phyloP scores from a whole-genome alignment of 2,329 filamentous ascomycete genomes.

The Aspergillus tubingensis region DNA sequence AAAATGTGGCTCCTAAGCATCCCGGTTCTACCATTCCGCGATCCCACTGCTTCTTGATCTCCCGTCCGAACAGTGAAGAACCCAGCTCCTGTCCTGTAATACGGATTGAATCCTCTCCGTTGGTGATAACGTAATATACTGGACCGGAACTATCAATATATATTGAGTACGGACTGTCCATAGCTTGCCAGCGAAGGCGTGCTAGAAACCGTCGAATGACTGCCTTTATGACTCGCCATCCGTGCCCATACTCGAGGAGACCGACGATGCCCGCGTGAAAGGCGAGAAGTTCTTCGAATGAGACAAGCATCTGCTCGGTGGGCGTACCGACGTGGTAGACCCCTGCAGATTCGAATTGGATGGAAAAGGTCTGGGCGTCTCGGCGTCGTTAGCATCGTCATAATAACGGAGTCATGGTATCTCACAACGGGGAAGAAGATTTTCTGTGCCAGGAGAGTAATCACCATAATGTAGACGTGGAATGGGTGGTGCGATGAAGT shows the following conservation, averaged over 20 bases:
- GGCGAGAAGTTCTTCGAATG: background rate
- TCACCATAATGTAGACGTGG: too few species aligned
- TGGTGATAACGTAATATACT: background rate
- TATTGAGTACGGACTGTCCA: background rate
- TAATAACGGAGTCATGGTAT: too few species aligned
- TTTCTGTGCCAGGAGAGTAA: too few species aligned
- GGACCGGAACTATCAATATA: background rate
- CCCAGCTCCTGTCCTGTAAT: background rate
- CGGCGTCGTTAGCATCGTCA: too few species aligned
- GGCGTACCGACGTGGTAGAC: background rate
- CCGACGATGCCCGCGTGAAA: background rate
- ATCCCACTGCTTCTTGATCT: background rate
- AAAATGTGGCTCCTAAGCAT: too few species aligned
- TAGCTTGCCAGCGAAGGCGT: background rate
- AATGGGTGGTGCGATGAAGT: too few species aligned
- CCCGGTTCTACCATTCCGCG: background rate
- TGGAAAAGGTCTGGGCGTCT: background rate
- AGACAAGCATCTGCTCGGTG: background rate
- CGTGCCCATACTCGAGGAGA: background rate
- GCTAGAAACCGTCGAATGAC: background rate
- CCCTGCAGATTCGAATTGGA: constrained; percentile 1
- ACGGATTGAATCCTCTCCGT: background rate
- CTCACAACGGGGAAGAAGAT: too few species aligned
- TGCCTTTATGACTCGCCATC: background rate
- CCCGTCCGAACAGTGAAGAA: background rate